Conservation (phyloP, 495 filamentous ascomycete species). For the Penicillium fimorum region DNA sequence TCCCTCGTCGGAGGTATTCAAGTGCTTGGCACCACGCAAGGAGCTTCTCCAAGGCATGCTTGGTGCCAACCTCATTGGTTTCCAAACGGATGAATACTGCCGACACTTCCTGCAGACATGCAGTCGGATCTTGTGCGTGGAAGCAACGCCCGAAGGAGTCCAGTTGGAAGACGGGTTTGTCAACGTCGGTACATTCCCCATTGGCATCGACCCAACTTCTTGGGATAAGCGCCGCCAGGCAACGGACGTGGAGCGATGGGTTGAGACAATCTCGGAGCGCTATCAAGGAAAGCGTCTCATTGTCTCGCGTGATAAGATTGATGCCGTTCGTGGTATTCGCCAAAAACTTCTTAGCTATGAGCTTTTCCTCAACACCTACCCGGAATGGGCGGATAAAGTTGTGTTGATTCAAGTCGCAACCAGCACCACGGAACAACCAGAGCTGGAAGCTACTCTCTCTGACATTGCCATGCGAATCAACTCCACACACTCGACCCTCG, state of each 20-base stretch:
- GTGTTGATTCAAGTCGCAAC: conserved; percentile 91
- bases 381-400: conserved; percentile 80
- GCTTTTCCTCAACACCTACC: conserved; percentile 88
- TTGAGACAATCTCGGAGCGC: conserved; percentile 70
- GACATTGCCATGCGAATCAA: conserved; percentile 94
- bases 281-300: conserved; percentile 86
- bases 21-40: conserved; percentile 80
- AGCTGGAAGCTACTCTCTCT: conserved; percentile 80
- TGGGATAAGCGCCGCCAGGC: conserved; percentile 71
- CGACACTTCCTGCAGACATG: conserved; percentile 93
- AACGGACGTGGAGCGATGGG: conserved; percentile 70
- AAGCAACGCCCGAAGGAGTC: conserved; percentile 81
- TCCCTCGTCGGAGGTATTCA: conserved; percentile 91
- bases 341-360: conserved; percentile 93
- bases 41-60: conserved; percentile 86
- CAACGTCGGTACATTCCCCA: conserved; percentile 66
- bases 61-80: conserved; percentile 84
- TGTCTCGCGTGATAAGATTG: conserved; percentile 89
- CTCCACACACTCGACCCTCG: conserved; percentile 78
- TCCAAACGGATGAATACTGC: conserved; percentile 89
- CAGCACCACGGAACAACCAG: conserved; percentile 79
- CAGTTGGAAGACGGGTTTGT: conserved; percentile 93
- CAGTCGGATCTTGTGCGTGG: conserved; percentile 79
- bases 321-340: conserved; percentile 82
- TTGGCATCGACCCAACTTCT: conserved; percentile 78